phyloP scores from a whole-genome alignment of 257 asterid species.

The Eucommia ulmoides region DNA sequence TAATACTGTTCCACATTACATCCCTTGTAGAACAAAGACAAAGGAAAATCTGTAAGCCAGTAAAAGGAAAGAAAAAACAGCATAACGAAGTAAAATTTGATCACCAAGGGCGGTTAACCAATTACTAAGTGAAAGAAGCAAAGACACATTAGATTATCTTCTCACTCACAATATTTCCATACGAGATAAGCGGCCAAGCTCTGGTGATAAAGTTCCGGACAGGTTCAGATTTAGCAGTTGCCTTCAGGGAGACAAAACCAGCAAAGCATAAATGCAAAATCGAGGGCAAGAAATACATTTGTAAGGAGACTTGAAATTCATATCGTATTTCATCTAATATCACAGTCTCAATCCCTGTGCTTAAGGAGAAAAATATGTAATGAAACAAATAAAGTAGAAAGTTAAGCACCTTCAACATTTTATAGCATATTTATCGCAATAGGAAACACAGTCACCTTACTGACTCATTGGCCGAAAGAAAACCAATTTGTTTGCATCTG shows the following conservation, averaged over 20 bases:
- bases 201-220: conserved; percentile 76
- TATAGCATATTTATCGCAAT: too few species aligned
- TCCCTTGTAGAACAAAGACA: conserved; percentile 42
- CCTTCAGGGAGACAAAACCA: conserved; percentile 39
- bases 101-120: not conserved
- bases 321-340: too few species aligned
- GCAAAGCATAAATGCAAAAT: too few species aligned
- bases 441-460: too few species aligned
- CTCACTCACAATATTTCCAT: conserved; percentile 65
- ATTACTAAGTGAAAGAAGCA: not conserved
- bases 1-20: conserved; percentile 85
- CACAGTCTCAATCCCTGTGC: too few species aligned
- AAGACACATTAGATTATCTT: not conserved
- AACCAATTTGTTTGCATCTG: too few species aligned
- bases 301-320: too few species aligned
- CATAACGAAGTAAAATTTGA: not conserved
- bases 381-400: too few species aligned
- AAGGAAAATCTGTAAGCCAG: not conserved
- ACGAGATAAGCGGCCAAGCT: conserved; percentile 61
- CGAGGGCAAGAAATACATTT: too few species aligned
- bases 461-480: too few species aligned
- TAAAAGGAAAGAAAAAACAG: conserved; percentile 9
- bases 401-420: too few species aligned
- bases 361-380: too few species aligned
- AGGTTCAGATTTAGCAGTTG: conserved; percentile 35